These are phyloP conservation scores for Xylariaceae sp. DNA, from an alignment of 2,329 filamentous ascomycete genomes.

Conservation along the genomic window DNA sequence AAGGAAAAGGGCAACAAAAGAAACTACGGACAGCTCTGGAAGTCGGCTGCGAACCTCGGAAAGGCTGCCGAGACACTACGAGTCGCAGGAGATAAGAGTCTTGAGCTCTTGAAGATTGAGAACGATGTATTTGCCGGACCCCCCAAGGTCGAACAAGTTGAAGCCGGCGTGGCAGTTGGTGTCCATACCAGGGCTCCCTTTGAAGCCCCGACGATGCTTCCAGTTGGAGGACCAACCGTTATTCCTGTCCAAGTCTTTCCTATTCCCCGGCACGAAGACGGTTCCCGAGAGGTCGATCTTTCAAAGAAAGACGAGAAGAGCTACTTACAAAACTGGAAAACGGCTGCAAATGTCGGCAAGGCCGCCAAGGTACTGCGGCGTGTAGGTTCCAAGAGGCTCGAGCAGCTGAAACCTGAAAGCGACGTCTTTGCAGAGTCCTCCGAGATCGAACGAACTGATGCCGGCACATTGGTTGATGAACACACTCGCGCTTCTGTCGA, in stretches of 20 bases:
- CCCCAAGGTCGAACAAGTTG: not conserved
- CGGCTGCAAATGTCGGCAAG: not conserved
- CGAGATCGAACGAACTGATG: not conserved
- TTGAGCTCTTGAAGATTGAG: not conserved
- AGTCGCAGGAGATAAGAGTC: not conserved
- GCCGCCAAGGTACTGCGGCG: conserved; percentile 1
- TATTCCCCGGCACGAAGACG: not conserved
- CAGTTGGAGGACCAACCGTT: no score
- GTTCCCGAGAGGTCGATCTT: conserved; percentile 20
- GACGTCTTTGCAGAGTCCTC: not conserved
- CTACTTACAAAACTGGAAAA: conserved; percentile 6
- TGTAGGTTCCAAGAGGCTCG: conserved; percentile 6
- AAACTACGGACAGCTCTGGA: not conserved
- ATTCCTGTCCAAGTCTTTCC: no score
- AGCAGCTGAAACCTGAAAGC: no score
- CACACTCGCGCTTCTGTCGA: no score
- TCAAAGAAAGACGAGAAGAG: conserved; percentile 23
- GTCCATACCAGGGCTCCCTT: no score
- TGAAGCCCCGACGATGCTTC: no score
- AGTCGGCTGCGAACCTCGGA: not conserved
- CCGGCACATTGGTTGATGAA: not conserved
- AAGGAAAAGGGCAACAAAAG: no score
- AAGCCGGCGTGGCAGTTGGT: not conserved
- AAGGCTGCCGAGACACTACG: not conserved
- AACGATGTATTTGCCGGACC: no score